phyloP scores from a whole-genome alignment of 805 yeast species.

The Starmerella geochares region DNA sequence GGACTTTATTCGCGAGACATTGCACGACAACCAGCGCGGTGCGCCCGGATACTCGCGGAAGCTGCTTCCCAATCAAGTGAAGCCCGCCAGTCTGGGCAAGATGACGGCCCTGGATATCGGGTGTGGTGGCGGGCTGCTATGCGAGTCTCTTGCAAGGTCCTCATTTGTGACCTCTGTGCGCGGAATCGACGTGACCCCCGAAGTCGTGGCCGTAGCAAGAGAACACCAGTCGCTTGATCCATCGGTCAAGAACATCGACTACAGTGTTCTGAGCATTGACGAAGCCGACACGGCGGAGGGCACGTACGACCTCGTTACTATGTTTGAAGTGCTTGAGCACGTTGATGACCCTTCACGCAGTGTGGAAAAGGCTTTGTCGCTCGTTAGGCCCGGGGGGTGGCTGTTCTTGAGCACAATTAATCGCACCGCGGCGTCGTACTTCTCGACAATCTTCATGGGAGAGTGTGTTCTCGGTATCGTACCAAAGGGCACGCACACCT shows the following conservation, averaged over 20 bases:
- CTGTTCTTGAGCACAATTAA: slow-evolving; percentile 85
- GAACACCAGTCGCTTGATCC: slow-evolving; percentile 63
- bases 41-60: slow-evolving; percentile 63
- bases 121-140: slow-evolving; percentile 94
- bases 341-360: slow-evolving; percentile 76
- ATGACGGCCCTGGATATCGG: slow-evolving; percentile 74
- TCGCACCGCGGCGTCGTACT: slow-evolving; percentile 75
- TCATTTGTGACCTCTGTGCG: slow-evolving; percentile 48
- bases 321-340: slow-evolving; percentile 93
- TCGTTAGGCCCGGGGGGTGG: slow-evolving; percentile 72
- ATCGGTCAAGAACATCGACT: slow-evolving; percentile 45
- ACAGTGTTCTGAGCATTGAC: slow-evolving; percentile 55
- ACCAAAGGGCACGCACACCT: slow-evolving; percentile 86
- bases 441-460: slow-evolving; percentile 85
- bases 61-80: slow-evolving; percentile 45
- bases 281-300: slow-evolving; percentile 33
- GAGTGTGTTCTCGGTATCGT: slow-evolving; percentile 72
- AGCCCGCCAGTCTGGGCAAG: slow-evolving; percentile 37
- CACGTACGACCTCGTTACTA: slow-evolving; percentile 65
- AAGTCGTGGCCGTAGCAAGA: slow-evolving; percentile 71
- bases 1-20: slow-evolving; percentile 68
- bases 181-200: slow-evolving; percentile 79
- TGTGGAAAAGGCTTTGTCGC: slow-evolving; percentile 53
- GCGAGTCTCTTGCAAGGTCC: slow-evolving; percentile 78
- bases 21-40: slow-evolving; percentile 42